A percentile compares a stretch with the other conserved stretches of the same genome.
phyloP scores from a whole-genome alignment of 805 yeast genomes.

The Cyberlindnera samutprakarnensis region DNA sequence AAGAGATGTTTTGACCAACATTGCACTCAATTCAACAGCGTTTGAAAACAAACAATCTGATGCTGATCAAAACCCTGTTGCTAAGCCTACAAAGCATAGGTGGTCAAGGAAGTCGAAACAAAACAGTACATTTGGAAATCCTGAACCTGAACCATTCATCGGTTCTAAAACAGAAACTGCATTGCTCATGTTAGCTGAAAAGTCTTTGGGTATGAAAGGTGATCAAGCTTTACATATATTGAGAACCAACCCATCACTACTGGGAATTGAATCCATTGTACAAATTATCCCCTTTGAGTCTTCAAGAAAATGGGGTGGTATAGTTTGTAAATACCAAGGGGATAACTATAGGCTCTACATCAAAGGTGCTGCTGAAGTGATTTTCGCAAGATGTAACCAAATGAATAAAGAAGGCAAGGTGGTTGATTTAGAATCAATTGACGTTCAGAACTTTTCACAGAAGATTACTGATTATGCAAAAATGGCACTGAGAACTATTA shows the following conservation, averaged over 20 bases:
- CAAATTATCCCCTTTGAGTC: conserved; percentile 90
- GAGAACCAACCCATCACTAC: conserved; percentile 26
- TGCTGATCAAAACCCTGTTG: conserved; percentile 22
- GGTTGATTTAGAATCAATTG: conserved; percentile 17
- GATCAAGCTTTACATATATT: conserved; percentile 35
- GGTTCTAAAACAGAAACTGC: conserved; percentile 98
- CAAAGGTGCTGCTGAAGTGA: conserved; percentile 94
- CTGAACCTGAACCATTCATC: conserved; percentile 49
- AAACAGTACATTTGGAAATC: conserved; percentile 2
- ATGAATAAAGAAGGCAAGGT: conserved; percentile 24
- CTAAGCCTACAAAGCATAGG: conserved; percentile 15
- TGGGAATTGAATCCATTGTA: conserved; percentile 36
- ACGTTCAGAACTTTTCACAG: conserved; percentile 26
- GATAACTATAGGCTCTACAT: conserved; percentile 49
- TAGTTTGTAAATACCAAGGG: conserved; percentile 47
- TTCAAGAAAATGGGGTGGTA: conserved; percentile 86
- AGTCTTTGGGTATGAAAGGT: conserved; percentile 36
- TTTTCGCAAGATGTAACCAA: conserved; percentile 52
- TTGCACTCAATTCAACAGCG: conserved; percentile 80
- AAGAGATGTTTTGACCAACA: conserved; percentile 41
- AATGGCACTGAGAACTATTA: conserved; percentile 79
- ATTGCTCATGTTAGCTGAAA: conserved; percentile 57
- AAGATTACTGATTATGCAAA: conserved; percentile 57
- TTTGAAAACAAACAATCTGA: conserved; percentile 53
- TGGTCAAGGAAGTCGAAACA: conserved; percentile 12